These are phyloP conservation scores for Termitomyces sp. DNA, from an alignment of 768 basidiomycete genomes.

Conservation along the genomic window DNA sequence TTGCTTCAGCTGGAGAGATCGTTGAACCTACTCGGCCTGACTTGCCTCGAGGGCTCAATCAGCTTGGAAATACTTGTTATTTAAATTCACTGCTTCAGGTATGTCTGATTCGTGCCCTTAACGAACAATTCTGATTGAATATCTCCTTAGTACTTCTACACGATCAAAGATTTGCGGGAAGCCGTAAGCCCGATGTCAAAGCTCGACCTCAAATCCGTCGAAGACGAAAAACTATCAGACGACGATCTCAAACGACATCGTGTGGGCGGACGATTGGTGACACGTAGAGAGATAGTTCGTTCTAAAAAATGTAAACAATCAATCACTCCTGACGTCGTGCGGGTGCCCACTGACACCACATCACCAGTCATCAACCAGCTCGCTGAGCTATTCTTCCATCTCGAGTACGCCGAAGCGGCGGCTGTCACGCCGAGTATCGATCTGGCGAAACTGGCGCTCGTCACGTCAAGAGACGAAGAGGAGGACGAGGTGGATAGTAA, in stretches of 20 bases:
- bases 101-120: slow-evolving; percentile 4
- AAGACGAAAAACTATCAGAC: slow-evolving; percentile 72
- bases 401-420: slow-evolving; percentile 61
- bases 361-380: slow-evolving; percentile 74
- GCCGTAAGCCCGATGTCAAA: slow-evolving; percentile 63
- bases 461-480: slow-evolving; percentile 88
- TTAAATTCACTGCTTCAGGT: slow-evolving; percentile 78
- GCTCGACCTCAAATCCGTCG: slow-evolving; percentile 49
- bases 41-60: slow-evolving; percentile 82
- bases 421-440: slow-evolving; percentile 84
- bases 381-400: slow-evolving; percentile 70
- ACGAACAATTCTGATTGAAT: neutral
- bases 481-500: slow-evolving; percentile 68
- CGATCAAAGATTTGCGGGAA: slow-evolving; percentile 85
- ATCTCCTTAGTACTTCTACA: slow-evolving; percentile 82
- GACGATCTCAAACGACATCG: slow-evolving; percentile 81
- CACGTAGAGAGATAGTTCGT: slow-evolving; percentile 74
- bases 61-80: slow-evolving; percentile 87
- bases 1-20: slow-evolving; percentile 62
- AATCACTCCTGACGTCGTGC: neutral
- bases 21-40: slow-evolving; percentile 51
- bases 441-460: slow-evolving; percentile 86
- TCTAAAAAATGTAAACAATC: slow-evolving; percentile 75
- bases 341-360: slow-evolving; percentile 11
- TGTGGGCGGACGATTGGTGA: slow-evolving; percentile 84